Evolutionary conservation across 257 asterid species (phyloP), one percentile per base, ranked within the genome.

Genomic region (Solanum chiquidenum): DNA sequence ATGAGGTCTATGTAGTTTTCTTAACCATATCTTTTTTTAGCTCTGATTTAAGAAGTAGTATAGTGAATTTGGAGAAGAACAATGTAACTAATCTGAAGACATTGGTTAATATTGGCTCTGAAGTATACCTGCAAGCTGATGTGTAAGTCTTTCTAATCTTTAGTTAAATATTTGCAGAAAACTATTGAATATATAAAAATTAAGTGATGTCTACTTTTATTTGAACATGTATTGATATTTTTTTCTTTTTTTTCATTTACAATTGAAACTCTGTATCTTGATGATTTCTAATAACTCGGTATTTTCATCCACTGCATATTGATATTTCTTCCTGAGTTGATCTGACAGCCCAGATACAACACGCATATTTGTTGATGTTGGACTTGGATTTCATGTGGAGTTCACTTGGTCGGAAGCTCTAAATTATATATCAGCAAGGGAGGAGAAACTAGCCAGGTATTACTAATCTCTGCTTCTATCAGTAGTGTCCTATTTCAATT

Each of bases 381-480:
- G 99, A 72, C 97, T 94, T 75, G 98, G 98, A 87, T 96, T 96
- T 89, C 95, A 93, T 60, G 98, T 95, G 90, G 98, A 95, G 88
- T 95, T 96, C 87, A 94, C 98, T 38, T 95, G 98, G 98, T 90
- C 96, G 58, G 99, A 96, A 93, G 99, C 99, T 88, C 90, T 95
- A 85, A 88, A 87, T 31, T 94, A 91, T 73, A 93, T 95, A 64
- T 89, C 93, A 60, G 84, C 88, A 42, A 93, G 92, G 91, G 98
- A 95, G 83, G 91, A 91, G 86, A 87, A 83, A 71, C 9, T 91
- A 23, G 91, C 89, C 16, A 84, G 91, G 93, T 91, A 87, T n/a
- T 49, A 16, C 69, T 49, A 5, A 82, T 18, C 38, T 82, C 18
- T 82, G 44, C 25, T 82, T 46, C 42, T 12, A 49, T 33, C 40